These are phyloP conservation scores for Lachancea meyersii DNA, from an alignment of 805 yeast species.

Conservation along the genomic window DNA sequence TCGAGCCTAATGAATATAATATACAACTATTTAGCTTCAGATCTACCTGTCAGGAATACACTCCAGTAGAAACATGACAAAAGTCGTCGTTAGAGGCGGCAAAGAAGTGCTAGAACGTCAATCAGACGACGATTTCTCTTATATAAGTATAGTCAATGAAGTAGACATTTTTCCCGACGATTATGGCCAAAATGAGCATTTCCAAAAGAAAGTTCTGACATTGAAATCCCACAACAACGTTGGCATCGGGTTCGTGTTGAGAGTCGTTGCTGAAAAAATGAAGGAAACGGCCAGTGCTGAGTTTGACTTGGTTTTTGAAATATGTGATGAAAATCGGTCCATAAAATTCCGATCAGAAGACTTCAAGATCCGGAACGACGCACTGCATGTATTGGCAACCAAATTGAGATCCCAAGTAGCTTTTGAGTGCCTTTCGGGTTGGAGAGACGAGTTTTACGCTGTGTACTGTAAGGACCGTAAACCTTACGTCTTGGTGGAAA, in stretches of 20 bases:
- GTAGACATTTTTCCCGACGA: constrained; percentile 28
- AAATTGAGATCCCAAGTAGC: constrained; percentile 34
- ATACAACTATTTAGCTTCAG: not conserved
- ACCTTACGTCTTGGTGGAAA: constrained; percentile 67
- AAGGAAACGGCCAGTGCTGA: constrained; percentile 13
- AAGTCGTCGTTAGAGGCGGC: constrained; percentile 13
- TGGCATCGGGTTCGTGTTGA: constrained; percentile 37
- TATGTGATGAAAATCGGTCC: constrained; percentile 29
- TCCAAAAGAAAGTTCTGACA: constrained; percentile 27
- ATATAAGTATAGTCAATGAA: constrained; percentile 21
- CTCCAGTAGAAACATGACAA: constrained; percentile 15
- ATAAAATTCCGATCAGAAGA: constrained; percentile 26
- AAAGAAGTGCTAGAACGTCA: constrained; percentile 25
- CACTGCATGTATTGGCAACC: constrained; percentile 43
- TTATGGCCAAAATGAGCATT: constrained; percentile 15
- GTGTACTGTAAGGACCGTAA: constrained; percentile 47
- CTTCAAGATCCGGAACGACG: constrained; percentile 27
- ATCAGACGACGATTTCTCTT: constrained; percentile 19
- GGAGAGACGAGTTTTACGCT: constrained; percentile 83
- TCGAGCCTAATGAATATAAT: no score
- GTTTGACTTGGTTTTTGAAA: constrained; percentile 24
- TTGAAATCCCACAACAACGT: constrained; percentile 35
- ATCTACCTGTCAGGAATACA: not conserved
- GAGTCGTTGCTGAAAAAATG: constrained; percentile 33
- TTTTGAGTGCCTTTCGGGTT: constrained; percentile 48